phyloP scores from a whole-genome alignment of 1,139 yeast species.

The Pichia sp. region DNA sequence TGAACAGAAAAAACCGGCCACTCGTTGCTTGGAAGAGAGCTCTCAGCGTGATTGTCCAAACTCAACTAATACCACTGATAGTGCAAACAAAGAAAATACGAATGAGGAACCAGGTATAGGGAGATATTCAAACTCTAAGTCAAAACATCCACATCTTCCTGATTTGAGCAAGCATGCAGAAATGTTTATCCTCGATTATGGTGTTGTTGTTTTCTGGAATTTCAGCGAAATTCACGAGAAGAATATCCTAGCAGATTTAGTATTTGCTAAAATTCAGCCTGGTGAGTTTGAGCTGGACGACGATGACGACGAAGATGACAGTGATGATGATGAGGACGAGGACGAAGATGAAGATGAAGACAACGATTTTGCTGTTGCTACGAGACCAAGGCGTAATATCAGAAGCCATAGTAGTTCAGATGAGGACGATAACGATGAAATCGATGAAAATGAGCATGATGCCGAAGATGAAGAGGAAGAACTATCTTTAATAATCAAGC shows the following conservation, averaged over 20 bases:
- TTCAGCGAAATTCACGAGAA: constrained; percentile 90
- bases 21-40: not conserved
- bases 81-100: not conserved
- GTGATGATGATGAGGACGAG: constrained; percentile 27
- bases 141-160: constrained; percentile 29
- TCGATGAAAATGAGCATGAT: constrained; percentile 15
- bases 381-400: constrained; percentile 14
- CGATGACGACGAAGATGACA: constrained; percentile 32
- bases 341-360: constrained; percentile 23
- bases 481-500: constrained; percentile 57
- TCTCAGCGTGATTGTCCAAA: not conserved
- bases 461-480: constrained; percentile 18
- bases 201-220: constrained; percentile 96
- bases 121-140: constrained; percentile 15
- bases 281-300: constrained; percentile 32
- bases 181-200: constrained; percentile 83
- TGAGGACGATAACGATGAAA: constrained; percentile 16
- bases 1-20: not conserved
- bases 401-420: constrained; percentile 25
- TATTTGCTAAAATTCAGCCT: constrained; percentile 58
- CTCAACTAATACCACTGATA: not conserved
- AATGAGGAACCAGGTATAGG: constrained; percentile 5
- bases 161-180: constrained; percentile 80
- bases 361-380: constrained; percentile 13
- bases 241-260: constrained; percentile 85